Percentiles rank a stretch among this genome's conserved stretches.
Evolutionary conservation across 2,329 filamentous ascomycete species (phyloP).

Genomic region (Aspergillus sp.): DNA sequence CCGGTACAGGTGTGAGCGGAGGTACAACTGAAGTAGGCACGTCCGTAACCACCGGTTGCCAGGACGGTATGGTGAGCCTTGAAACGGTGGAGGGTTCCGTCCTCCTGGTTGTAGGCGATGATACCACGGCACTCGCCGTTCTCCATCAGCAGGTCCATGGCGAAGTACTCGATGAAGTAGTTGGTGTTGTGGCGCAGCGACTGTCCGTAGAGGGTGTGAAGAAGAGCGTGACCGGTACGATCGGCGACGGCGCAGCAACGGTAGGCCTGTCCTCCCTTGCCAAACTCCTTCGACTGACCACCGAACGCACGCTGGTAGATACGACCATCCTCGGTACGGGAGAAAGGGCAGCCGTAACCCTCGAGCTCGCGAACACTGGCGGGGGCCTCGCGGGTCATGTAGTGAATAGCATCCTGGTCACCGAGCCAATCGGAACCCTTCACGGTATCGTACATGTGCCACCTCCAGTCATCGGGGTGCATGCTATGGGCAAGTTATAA

Average conservation of each 20-base stretch:
- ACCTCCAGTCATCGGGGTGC: conserved; percentile 98
- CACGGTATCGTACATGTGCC: conserved; percentile 99
- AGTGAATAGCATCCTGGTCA: conserved; percentile 97
- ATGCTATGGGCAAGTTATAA: conserved; percentile 64
- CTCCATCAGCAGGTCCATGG: conserved; percentile 95
- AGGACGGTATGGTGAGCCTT: conserved; percentile 94
- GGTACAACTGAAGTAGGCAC: conserved; percentile 97
- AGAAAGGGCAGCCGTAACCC: conserved; percentile 95
- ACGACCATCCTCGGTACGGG: conserved; percentile 89
- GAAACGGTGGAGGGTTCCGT: conserved; percentile 97
- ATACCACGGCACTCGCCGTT: conserved; percentile 96
- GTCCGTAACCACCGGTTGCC: conserved; percentile 95
- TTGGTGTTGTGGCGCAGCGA: conserved; percentile 97
- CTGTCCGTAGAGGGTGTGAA: conserved; percentile 98
- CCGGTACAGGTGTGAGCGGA: conserved; percentile 98
- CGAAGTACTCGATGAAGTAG: conserved; percentile 99
- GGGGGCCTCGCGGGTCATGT: conserved; percentile 95
- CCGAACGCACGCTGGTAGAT: conserved; percentile 99
- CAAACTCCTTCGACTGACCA: conserved; percentile 92
- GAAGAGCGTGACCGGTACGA: conserved; percentile 93
- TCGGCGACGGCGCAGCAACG: conserved; percentile 95
- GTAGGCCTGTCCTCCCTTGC: conserved; percentile 98
- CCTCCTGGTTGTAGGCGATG: conserved; percentile 97
- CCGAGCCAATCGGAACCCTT: conserved; percentile 98
- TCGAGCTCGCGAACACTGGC: conserved; percentile 92